phyloP scores from a whole-genome alignment of 805 yeast genomes.

The Candida argentea region DNA sequence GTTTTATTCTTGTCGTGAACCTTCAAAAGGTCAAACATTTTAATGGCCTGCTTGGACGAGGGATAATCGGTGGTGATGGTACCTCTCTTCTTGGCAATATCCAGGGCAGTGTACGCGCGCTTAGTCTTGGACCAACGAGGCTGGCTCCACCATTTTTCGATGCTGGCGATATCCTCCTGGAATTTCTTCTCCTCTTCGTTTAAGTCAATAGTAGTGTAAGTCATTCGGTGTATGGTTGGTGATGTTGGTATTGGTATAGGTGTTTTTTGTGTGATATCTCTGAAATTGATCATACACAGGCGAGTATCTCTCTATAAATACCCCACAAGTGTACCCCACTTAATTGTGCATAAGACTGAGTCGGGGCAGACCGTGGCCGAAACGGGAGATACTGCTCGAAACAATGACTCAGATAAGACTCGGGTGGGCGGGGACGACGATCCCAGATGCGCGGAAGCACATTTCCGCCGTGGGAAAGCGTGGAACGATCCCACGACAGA shows the following conservation, averaged over 20 bases:
- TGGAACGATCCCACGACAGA: too few relatives aligned
- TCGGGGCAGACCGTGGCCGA: too few relatives aligned
- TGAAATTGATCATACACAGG: background rate
- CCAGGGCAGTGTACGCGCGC: conserved; percentile 81
- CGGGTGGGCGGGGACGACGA: too few relatives aligned
- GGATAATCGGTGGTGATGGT: conserved; percentile 66
- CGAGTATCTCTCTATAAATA: conserved; percentile 1
- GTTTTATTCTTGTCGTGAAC: conserved; percentile 68
- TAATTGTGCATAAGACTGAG: background rate
- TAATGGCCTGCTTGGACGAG: conserved; percentile 71
- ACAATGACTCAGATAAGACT: too few relatives aligned
- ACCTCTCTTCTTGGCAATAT: conserved; percentile 84
- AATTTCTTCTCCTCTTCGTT: conserved; percentile 54
- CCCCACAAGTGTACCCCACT: background rate
- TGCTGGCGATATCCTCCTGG: conserved; percentile 60
- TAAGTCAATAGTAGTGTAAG: conserved; percentile 48
- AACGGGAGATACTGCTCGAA: too few relatives aligned
- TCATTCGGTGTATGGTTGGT: conserved; percentile 18
- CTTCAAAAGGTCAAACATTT: conserved; percentile 57
- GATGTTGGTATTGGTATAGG: conserved; percentile 2
- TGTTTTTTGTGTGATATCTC: background rate
- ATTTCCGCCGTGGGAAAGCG: too few relatives aligned
- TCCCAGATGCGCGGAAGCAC: too few relatives aligned
- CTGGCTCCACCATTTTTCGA: conserved; percentile 85
- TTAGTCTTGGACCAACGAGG: conserved; percentile 88